These are phyloP conservation scores for Miscanthus lutarioriparius DNA, from an alignment of 176 grass and related monocot genomes.

Conservation along the genomic window DNA sequence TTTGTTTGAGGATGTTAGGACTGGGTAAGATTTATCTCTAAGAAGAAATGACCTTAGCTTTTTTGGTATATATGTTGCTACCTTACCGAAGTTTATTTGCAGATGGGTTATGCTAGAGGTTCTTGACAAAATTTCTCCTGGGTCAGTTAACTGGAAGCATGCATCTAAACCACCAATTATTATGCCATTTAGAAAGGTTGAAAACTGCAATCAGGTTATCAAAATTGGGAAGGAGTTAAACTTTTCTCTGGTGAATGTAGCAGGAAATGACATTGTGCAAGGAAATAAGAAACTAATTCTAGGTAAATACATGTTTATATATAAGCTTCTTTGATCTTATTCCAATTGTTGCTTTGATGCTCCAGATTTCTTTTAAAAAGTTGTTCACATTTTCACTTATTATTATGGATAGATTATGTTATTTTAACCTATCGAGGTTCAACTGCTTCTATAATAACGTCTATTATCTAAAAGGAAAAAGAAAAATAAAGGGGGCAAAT, in stretches of 20 bases:
- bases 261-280: slow-evolving; percentile 98
- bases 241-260: slow-evolving; percentile 89
- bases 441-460: neutral
- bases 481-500: no score
- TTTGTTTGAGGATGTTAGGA: slow-evolving; percentile 98
- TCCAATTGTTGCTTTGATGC: neutral
- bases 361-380: neutral
- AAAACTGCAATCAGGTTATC: slow-evolving; percentile 92
- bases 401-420: neutral
- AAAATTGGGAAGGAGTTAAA: slow-evolving; percentile 84
- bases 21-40: slow-evolving; percentile 53
- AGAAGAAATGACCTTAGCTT: neutral
- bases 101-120: slow-evolving; percentile 98
- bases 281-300: slow-evolving; percentile 98
- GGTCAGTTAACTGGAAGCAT: slow-evolving; percentile 85
- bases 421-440: neutral
- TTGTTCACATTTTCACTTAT: neutral
- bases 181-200: slow-evolving; percentile 97
- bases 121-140: slow-evolving; percentile 91
- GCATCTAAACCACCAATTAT: slow-evolving; percentile 96
- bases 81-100: slow-evolving; percentile 31
- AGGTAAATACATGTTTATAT: slow-evolving; percentile 28
- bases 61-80: slow-evolving; percentile 2
- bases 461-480: neutral
- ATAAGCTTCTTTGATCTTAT: neutral